Evolutionary conservation across 805 yeast genomes (phyloP).

Genomic region (Starmera dryadoides): DNA sequence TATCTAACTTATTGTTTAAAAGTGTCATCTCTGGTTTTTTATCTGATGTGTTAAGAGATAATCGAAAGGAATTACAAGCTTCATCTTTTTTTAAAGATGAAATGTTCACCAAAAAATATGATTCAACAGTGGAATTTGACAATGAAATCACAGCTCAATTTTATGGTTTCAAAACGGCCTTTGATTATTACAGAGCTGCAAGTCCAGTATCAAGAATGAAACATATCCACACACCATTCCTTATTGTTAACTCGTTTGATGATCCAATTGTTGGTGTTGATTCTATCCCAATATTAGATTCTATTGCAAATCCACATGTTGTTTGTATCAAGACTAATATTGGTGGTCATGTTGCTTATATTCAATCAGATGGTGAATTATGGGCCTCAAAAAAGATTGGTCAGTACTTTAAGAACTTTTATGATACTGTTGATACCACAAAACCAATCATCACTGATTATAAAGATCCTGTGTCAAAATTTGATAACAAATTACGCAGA

Average conservation of each 20-base stretch:
- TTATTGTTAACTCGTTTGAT: slow-evolving; percentile 55
- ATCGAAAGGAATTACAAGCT: slow-evolving; percentile 27
- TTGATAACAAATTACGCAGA: slow-evolving; percentile 10
- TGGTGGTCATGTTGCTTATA: slow-evolving; percentile 66
- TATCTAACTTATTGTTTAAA: slow-evolving; percentile 34
- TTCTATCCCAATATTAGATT: slow-evolving; percentile 43
- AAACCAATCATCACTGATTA: slow-evolving; percentile 12
- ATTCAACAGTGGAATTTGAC: slow-evolving; percentile 51
- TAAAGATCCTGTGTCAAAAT: slow-evolving; percentile 9
- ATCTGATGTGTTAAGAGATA: slow-evolving; percentile 36
- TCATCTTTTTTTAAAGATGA: slow-evolving; percentile 25
- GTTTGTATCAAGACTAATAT: slow-evolving; percentile 49
- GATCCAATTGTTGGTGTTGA: slow-evolving; percentile 58
- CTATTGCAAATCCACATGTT: slow-evolving; percentile 48
- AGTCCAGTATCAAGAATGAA: slow-evolving; percentile 51
- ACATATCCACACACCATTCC: slow-evolving; percentile 51
- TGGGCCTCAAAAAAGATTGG: slow-evolving; percentile 41
- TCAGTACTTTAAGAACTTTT: slow-evolving; percentile 31
- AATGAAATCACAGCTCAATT: slow-evolving; percentile 50
- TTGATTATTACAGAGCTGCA: slow-evolving; percentile 58
- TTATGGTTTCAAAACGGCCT: slow-evolving; percentile 56
- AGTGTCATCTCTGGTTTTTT: slow-evolving; percentile 35
- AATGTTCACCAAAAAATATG: slow-evolving; percentile 27
- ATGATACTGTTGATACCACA: slow-evolving; percentile 20
- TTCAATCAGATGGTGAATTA: slow-evolving; percentile 34